Evolutionary conservation across 2,329 filamentous ascomycete species (phyloP), one percentile per base, ranked within the genome.

Genomic region (Metarhizium sp.): DNA sequence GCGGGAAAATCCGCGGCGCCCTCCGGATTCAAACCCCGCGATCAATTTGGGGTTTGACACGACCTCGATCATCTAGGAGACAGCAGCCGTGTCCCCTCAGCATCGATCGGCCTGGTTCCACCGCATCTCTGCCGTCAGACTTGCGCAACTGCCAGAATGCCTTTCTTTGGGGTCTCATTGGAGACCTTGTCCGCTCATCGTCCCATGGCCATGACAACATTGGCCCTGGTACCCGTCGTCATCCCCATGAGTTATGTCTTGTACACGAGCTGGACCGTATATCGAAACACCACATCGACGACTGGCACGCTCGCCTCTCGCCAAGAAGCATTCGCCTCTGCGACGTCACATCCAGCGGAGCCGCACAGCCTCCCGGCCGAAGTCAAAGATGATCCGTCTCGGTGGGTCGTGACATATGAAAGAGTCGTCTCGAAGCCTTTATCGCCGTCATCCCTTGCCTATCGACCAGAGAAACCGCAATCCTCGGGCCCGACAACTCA

Each of bases 401-500:
- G 60, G 30, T 68, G 64, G 63, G 53, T 67, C 30, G 57, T 69
- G 16, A 56, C 61, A 8, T 66, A 64, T 53, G 66, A 69, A 53
- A 62, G 65, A 29, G 60, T 66, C 51, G 53, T 61, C 14, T 68
- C 66, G 2, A 30, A 58, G 1, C 62, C 65, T 4, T 34, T 68
- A 1, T 50, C 61, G 14, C 34, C 50, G 2, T 51, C 60, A 5
- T 46, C 52, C 11, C 56, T 63, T 2, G 36, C 32, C 18, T 38
- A 52, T 43, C 29, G 30, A 5, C 51, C 51, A 13, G 42, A 52
- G 10, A 18, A 38, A 16, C 20, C 38, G 40, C 6, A 7, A 43
- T 11, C 18, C 8, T 52, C 51, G 18, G 13, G 25, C 8, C 7
- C 25, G 2, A 30, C 50, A 42, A 34, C 36, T 14, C 36, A 54